phyloP scores from a whole-genome alignment of 1,139 yeast species.

The Candida sp. region DNA sequence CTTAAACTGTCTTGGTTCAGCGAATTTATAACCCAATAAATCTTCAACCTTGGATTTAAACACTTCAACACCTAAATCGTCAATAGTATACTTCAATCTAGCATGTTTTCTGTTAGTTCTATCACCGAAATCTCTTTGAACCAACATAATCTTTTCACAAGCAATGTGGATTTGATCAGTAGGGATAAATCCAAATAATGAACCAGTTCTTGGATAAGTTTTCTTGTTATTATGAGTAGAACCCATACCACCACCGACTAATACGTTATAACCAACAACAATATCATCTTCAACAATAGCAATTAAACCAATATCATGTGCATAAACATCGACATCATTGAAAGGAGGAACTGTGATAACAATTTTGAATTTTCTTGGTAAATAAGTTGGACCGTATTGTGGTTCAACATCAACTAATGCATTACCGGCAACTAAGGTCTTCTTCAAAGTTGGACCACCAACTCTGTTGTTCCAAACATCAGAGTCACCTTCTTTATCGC shows the following conservation, averaged over 20 bases:
- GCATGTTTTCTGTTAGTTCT: slow-evolving; percentile 97
- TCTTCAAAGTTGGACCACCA: slow-evolving; percentile 76
- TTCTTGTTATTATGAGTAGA: slow-evolving; percentile 94
- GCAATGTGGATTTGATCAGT: slow-evolving; percentile 69
- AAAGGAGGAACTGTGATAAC: slow-evolving; percentile 96
- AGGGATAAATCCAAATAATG: slow-evolving; percentile 73
- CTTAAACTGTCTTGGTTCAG: slow-evolving; percentile 64
- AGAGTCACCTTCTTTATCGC: slow-evolving; percentile 65
- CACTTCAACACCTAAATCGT: slow-evolving; percentile 82
- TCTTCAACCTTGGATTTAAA: slow-evolving; percentile 83
- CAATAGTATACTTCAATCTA: slow-evolving; percentile 94
- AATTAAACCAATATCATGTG: slow-evolving; percentile 90
- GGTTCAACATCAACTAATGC: slow-evolving; percentile 88
- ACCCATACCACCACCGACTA: slow-evolving; percentile 99
- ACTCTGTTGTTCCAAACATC: slow-evolving; percentile 71
- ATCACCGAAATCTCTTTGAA: slow-evolving; percentile 95
- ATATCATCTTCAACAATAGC: slow-evolving; percentile 75
- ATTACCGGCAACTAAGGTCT: slow-evolving; percentile 83
- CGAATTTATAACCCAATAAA: slow-evolving; percentile 73
- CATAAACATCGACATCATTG: slow-evolving; percentile 96
- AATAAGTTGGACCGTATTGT: slow-evolving; percentile 77
- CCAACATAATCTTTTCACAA: slow-evolving; percentile 89
- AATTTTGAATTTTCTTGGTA: slow-evolving; percentile 95
- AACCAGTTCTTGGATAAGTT: slow-evolving; percentile 95
- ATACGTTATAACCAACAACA: slow-evolving; percentile 76